Percentiles rank a stretch among this genome's conserved stretches.
Conservation (phyloP, 2,329 filamentous ascomycete genomes). For the Epichloe scottii region DNA sequence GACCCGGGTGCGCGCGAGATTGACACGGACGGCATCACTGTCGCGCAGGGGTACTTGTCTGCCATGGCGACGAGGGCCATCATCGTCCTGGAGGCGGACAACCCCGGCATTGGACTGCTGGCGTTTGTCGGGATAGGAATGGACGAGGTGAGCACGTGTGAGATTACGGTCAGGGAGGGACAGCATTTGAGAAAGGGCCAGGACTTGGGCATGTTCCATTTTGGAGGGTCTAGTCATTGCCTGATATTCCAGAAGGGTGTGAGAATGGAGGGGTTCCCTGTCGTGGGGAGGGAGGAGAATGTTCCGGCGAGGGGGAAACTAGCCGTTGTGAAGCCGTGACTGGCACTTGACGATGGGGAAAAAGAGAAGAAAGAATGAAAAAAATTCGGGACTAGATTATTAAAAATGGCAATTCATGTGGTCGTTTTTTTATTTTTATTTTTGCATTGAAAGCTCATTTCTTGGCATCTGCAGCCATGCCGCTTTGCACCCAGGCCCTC, state of each 20-base stretch:
- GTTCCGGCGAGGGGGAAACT: conserved; percentile 26
- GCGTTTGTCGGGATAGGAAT: conserved; percentile 62
- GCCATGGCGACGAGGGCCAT: conserved; percentile 56
- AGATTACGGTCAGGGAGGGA: conserved; percentile 55
- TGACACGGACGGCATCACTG: conserved; percentile 28
- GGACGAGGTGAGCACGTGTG: conserved; percentile 64
- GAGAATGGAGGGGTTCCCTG: conserved; percentile 28
- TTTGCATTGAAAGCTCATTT: conserved; percentile 17
- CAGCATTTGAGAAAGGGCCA: conserved; percentile 57
- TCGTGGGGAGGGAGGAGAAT: conserved; percentile 23
- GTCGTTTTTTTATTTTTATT: no score
- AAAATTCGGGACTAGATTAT: not conserved
- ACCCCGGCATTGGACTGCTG: conserved; percentile 54
- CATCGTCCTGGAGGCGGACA: conserved; percentile 59
- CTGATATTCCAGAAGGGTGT: conserved; percentile 51
- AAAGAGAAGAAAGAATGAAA: no score
- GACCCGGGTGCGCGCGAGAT: conserved; percentile 21
- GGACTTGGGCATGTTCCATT: conserved; percentile 68
- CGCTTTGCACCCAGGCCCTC: conserved; percentile 53
- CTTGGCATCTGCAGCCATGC: conserved; percentile 56
- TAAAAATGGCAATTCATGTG: not conserved
- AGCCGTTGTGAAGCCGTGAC: conserved; percentile 16
- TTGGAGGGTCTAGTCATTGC: conserved; percentile 60
- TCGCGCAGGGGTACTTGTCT: conserved; percentile 54
- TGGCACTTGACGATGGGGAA: not conserved